These are phyloP conservation scores for Abrus precatorius DNA, from an alignment of 306 rosid genomes.

Conservation along the genomic window DNA sequence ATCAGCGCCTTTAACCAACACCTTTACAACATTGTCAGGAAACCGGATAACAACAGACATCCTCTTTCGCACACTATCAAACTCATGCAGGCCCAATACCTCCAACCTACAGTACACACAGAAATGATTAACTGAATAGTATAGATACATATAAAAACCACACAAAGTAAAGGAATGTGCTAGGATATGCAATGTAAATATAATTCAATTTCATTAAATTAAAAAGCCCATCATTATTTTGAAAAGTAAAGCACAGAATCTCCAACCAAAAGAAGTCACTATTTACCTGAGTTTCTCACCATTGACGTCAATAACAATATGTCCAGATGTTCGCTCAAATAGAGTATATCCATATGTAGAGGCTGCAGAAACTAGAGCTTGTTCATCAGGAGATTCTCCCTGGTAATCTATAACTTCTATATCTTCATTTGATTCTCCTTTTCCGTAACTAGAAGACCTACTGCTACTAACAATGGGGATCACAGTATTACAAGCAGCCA, in stretches of 20 bases:
- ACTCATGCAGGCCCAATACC: constrained; percentile 87
- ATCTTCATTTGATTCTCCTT: constrained; percentile 57
- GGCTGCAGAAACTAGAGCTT: constrained; percentile 86
- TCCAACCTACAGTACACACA: constrained; percentile 70
- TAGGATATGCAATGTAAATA: neutral
- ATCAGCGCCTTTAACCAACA: constrained; percentile 46
- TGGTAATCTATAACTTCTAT: constrained; percentile 68
- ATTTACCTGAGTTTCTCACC: constrained; percentile 84
- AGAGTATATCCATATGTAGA: constrained; percentile 85
- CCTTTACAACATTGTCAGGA: constrained; percentile 42
- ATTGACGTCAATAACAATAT: constrained; percentile 71
- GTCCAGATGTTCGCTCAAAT: constrained; percentile 85
- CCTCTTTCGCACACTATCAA: constrained; percentile 88
- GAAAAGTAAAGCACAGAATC: neutral
- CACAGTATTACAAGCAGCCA: constrained; percentile 92
- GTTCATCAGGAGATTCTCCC: constrained; percentile 96
- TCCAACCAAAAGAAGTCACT: constrained; percentile 37
- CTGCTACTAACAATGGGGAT: constrained; percentile 65
- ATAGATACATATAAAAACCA: constrained; percentile 9
- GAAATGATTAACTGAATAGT: constrained; percentile 22
- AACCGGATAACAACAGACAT: constrained; percentile 50
- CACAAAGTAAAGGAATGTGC: neutral
- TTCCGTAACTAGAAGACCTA: constrained; percentile 46
- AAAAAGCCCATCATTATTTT: neutral
- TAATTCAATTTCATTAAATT: constrained; percentile 1